phyloP scores from a whole-genome alignment of 2,329 filamentous ascomycete genomes.

The Fusarium tuaranense region DNA sequence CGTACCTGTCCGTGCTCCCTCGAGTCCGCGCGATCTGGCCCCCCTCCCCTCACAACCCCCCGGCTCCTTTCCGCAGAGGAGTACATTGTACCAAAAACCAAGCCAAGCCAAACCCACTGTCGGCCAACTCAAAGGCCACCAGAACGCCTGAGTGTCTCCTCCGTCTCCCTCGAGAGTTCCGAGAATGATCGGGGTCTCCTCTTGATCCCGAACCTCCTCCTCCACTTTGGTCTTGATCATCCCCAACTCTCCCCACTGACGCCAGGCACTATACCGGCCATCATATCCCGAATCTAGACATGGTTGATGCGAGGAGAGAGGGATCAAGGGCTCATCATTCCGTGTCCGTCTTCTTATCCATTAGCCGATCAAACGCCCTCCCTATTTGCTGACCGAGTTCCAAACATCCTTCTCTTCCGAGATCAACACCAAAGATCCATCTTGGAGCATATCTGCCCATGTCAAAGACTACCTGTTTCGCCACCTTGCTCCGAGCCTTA shows the following conservation, averaged over 20 bases:
- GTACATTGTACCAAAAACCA: neutral
- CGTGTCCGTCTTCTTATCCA: constrained; percentile 8
- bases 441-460: constrained; percentile 13
- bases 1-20: neutral
- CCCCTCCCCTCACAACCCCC: neutral
- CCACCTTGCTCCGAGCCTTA: constrained; percentile 9
- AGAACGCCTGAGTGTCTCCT: constrained; percentile 11
- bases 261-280: neutral
- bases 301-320: neutral
- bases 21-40: too few species aligned
- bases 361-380: constrained; percentile 19
- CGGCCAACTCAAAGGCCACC: constrained; percentile 13
- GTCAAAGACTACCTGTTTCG: constrained; percentile 8
- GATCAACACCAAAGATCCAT: constrained; percentile 12
- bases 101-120: constrained; percentile 6
- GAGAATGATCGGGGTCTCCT: constrained; percentile 22
- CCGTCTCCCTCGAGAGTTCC: constrained; percentile 8
- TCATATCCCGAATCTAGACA: constrained; percentile 25
- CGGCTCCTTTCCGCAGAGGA: neutral
- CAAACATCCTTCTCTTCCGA: constrained; percentile 15
- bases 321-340: constrained; percentile 12
- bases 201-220: constrained; percentile 3
- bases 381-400: constrained; percentile 8
- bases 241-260: constrained; percentile 2
- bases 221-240: constrained; percentile 10